Evolutionary conservation across 495 filamentous ascomycete genomes (phyloP), one percentile per base, ranked within the genome.

Genomic region (Podospora comata): DNA sequence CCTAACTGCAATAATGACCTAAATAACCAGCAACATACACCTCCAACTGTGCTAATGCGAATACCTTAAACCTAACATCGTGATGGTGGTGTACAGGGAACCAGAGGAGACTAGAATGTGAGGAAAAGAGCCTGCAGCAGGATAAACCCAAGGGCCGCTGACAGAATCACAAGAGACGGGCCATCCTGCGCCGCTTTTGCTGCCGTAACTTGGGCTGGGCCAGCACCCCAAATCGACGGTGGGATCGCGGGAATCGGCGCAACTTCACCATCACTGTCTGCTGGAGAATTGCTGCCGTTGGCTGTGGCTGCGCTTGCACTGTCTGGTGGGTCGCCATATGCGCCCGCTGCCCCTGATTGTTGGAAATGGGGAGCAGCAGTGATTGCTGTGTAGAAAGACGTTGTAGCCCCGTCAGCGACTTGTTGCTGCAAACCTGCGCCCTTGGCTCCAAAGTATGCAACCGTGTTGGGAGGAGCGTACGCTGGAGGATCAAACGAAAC

Each of bases 201-300:
- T 62, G 27, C 64, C 2, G 71, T 73, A 11, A 73, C 66, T 53
- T 73, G 71, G 65, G 71, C 66, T 57, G 71, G 71, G 19, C 60
- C 44, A 19, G 66, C 30, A 28, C 48, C 57, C 60, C 68, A 27
- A 48, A 69, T 32, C 20, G 71, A 48, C 18, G 68, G 68, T 16
- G 68, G 65, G 30, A 70, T 39, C 62, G 60, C 68, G 13, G 64
- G 23, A 65, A 54, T 32, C 19, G 60, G 28, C 13, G 65, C 54
- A 28, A 58, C 3, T 63, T 11, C 64, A 26, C 64, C 61, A 26
- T 60, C 64, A 67, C 34, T 65, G 30, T 62, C 69, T 58, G 18
- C 55, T 15, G 55, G 18, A 13, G 67, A 67, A n/a, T 63, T 13
- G 18, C 64, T 30, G 64, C 32, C 57, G 61, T n/a, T 48, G 26